Base-by-base conservation (phyloP, 169 alveolate genomes). In the Plasmodium vinckei region DNA sequence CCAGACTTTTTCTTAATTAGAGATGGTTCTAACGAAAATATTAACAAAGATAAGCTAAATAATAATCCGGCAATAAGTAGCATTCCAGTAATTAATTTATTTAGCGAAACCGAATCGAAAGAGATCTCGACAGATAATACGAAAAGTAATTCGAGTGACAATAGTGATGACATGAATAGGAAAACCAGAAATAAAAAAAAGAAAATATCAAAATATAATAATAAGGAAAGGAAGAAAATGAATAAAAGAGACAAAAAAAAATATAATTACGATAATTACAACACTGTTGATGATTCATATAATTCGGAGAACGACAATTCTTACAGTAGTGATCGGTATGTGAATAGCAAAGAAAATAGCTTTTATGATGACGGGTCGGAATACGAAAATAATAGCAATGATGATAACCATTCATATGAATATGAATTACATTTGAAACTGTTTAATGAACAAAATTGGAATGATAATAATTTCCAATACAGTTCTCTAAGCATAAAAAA, bases 401-500 rank as follows among this genome's bases (percentile, higher is more conserved):
- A 33, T 2, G n/a, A 39, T 46, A 79, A 67, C 21, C 59, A 65
- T n/a, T 53, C 46, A 27, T 69, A 79, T 46, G 89, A 79, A 19
- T 79, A 79, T 54, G 82, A 56, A 12, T 67, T 79, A 61, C 89
- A 79, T 33, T 68, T 79, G 33, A 53, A 79, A 65, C 10, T 79
- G 47, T 56, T 67, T 68, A 79, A 79, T 44, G 89, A 79, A 60
- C 71, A 79, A 42, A 79, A 79, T 79, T 64, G 65, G 19, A 59
- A 47, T 9, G 21, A 65, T 15, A 82, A 79, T 54, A 23, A 51
- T 42, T 67, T 79, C 51, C 73, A 65, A n/a, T 82, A 54, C 33
- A 65, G 57, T 21, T 54, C 82, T 0, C 19, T 82, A 82, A 82
- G 90, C 47, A 53, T 82, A n/a, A 82, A 67, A 70, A 82, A 82